Evolutionary conservation across 2,329 filamentous ascomycete genomes (phyloP).

Genomic region (Annulohypoxylon truncatum): DNA sequence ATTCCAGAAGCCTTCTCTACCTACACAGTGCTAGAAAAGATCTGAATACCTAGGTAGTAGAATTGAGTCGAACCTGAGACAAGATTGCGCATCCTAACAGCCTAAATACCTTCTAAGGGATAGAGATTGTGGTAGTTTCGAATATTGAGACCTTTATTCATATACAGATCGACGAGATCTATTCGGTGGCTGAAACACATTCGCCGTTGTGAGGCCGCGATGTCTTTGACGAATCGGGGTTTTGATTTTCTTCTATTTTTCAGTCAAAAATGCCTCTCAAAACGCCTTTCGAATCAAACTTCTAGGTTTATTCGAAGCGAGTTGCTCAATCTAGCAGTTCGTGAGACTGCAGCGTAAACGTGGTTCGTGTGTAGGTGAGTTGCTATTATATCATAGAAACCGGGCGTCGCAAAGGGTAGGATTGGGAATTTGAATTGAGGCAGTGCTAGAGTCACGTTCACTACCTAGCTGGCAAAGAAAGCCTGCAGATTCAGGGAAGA

Average conservation of each 20-base stretch:
- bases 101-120: no score
- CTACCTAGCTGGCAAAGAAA: conserved; percentile 1
- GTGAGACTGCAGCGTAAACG: neutral
- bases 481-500: conserved; percentile 1
- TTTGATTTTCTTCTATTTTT: neutral
- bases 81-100: no score
- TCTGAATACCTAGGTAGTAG: no score
- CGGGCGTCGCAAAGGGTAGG: conserved; percentile 14
- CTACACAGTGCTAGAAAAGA: neutral
- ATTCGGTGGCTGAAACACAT: neutral
- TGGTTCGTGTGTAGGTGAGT: neutral
- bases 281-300: neutral
- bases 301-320: conserved; percentile 1
- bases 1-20: conserved; percentile 21
- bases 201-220: neutral
- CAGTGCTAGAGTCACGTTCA: conserved; percentile 36
- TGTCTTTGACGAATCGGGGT: neutral
- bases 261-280: neutral
- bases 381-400: conserved; percentile 9
- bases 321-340: neutral
- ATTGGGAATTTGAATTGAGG: conserved; percentile 24
- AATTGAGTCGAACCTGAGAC: neutral
- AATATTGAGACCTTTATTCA: neutral
- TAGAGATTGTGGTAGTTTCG: no score
- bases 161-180: neutral